phyloP scores from a whole-genome alignment of 2,329 filamentous ascomycete species.

The Epichloe elymi region DNA sequence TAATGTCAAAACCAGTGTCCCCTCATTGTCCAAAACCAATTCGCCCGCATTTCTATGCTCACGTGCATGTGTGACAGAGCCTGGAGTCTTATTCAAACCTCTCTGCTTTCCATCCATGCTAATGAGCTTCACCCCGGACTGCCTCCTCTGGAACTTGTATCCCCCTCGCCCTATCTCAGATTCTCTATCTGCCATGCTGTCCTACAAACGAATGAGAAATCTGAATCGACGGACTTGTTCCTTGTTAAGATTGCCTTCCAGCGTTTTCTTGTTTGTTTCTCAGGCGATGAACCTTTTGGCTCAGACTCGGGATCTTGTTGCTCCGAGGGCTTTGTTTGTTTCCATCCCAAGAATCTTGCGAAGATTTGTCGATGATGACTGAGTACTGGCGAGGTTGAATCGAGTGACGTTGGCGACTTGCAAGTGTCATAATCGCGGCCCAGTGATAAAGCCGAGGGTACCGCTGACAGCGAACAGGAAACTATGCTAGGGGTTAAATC shows the following conservation, averaged over 20 bases:
- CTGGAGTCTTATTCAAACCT: too few species aligned
- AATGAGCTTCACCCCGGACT: background rate
- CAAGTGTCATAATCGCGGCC: background rate
- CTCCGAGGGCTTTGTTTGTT: background rate
- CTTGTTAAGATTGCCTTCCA: background rate
- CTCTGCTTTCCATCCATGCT: background rate
- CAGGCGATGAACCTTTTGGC: background rate
- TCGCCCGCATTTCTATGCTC: background rate
- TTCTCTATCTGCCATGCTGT: conserved; percentile 8
- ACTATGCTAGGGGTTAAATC: background rate
- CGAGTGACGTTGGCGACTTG: background rate
- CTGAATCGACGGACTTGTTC: conserved; percentile 5
- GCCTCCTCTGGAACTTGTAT: background rate
- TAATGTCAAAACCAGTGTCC: background rate
- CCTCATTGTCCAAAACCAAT: background rate
- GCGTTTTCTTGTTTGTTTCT: background rate
- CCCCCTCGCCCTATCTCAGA: background rate
- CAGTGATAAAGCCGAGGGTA: background rate
- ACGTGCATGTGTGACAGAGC: background rate
- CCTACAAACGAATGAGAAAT: conserved; percentile 10
- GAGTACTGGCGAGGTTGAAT: background rate
- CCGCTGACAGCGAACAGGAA: background rate
- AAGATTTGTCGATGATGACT: background rate
- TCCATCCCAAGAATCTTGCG: background rate
- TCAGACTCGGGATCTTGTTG: background rate